Base-by-base conservation (phyloP, 2,329 filamentous ascomycete species). In the Aaosphaeria arxii region DNA sequence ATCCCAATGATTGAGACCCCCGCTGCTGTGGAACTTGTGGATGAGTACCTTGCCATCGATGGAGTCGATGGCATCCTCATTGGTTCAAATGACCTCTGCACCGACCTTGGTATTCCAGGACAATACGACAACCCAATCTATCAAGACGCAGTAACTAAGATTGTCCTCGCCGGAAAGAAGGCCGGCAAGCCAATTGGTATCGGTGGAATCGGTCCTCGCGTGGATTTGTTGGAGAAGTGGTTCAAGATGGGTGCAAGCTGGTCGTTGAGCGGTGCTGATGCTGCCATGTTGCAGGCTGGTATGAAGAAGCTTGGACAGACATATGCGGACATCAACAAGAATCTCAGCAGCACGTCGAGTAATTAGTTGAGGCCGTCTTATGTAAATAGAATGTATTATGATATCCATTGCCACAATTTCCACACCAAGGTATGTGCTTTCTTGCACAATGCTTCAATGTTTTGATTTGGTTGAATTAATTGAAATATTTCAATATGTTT, bases 21-120 rank as follows among this genome's bases (percentile, higher is more conserved):
- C 9, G 33, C 9, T 11, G 33, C 33, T 11, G 33, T 36, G 33
- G 33, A 36, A 36, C 13, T 9, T 36, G 33, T 36, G 9, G 33
- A 36, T 9, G 33, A 36, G 13, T 13, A 11, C 13, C 9, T 13
- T 11, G 33, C 33, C 13, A 13, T 36, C 3, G 33, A 36, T 11
- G 33, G 33, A 0, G 74, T 77, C 4, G 74, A 77, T 49, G 68
- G 60, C 1, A 55, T 77, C 1, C 57, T 77, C 3, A 68, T 76
- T 17, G 74, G 75, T 5, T 71, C 73, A 1, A 76, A 76, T 43
- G 75, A 76, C 47, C 55, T 77, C 43, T 71, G 62, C 17, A 67
- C 70, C 1, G 74, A 76, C 39, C 64, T 76, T 59, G 74, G 73
- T 0, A 74, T 73, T 30, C 70, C 71, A 0, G 72, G 72, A 2